Base-by-base conservation (phyloP, 805 yeast genomes). In the Candida coquimbonensis region DNA sequence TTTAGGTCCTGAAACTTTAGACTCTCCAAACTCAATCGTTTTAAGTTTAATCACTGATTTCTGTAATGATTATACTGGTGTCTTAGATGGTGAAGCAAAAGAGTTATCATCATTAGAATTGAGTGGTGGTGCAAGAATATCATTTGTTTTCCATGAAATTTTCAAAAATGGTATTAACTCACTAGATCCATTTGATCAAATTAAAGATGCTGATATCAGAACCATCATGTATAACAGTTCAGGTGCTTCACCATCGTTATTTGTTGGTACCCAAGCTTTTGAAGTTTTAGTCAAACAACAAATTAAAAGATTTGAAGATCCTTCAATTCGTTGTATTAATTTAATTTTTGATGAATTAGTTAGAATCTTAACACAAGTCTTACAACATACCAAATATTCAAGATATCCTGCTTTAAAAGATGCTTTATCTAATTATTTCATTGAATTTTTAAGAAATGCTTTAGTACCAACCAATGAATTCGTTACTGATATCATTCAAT, bases 71-170 rank as follows among this genome's bases (percentile, higher is more conserved):
- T 93, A 89, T 68, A 83, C 80, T 49, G 91, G 93, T 14, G 87
- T 91, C 37, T 72, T 93, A 56, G 93, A 87, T 59, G 99, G 99
- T 68, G 91, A 87, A 64, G 83, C 93, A 25, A 86, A 80, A 64
- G 99, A 93, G 60, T 73, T 93, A 53, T 80, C 95, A 9, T 80
- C 90, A 9, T 78, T 83, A 59, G 99, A 93, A 69, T 77, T 93
- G 55, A 85, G 96, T 53, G 99, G 99, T 63, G 99, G 96, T 67
- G 99, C 99, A 0, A 85, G 99, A 75, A 86, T 91, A 51, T 83
- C 95, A 29, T 93, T 89, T 72, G 98, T 91, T 17, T 93, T 91
- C 73, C 98, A 91, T 65, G 98, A 91, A 70, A 85, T 93, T 47
- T 91, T 81, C 72, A 83, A 91, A 62, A 90, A 87, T 64, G 98